These are phyloP conservation scores for Mortierella sp. DNA, from an alignment of 371 early-diverging fungal species.

Conservation along the genomic window DNA sequence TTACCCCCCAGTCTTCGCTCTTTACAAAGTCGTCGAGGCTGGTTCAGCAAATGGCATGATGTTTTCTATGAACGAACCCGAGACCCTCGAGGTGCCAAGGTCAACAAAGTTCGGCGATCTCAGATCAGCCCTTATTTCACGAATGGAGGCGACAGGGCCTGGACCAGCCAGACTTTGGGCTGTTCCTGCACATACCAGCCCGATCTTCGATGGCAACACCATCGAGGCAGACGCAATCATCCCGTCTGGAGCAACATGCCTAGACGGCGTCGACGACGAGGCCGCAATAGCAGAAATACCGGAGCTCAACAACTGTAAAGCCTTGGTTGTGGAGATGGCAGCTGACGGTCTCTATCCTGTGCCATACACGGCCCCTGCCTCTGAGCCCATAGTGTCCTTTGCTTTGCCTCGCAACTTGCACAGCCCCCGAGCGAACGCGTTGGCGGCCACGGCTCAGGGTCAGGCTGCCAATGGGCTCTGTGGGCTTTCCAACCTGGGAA, in stretches of 20 bases:
- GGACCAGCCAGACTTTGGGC: slow-evolving; percentile 41
- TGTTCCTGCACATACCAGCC: slow-evolving; percentile 6
- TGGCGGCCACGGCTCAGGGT: slow-evolving; percentile 10
- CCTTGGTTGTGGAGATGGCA: slow-evolving; percentile 29
- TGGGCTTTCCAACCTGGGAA: slow-evolving; percentile 84
- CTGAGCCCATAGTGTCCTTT: slow-evolving; percentile 2
- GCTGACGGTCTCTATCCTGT: slow-evolving; percentile 24
- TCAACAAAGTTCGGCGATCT: slow-evolving; percentile 45
- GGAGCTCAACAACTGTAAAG: slow-evolving; percentile 20
- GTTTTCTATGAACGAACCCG: slow-evolving; percentile 26
- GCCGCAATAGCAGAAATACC: slow-evolving; percentile 20
- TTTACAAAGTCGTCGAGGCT: slow-evolving; percentile 40
- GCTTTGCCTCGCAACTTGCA: slow-evolving; percentile 12
- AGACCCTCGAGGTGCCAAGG: slow-evolving; percentile 32
- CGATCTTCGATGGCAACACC: slow-evolving; percentile 23
- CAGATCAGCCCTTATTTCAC: slow-evolving; percentile 10
- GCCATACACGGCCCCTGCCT: not conserved
- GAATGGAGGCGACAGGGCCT: not conserved
- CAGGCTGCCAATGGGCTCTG: slow-evolving; percentile 58
- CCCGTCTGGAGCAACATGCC: slow-evolving; percentile 8
- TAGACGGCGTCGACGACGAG: slow-evolving; percentile 34
- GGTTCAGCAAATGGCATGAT: slow-evolving; percentile 10
- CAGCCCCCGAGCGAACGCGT: slow-evolving; percentile 6
- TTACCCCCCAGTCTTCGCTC: slow-evolving; percentile 37
- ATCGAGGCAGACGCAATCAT: slow-evolving; percentile 15